phyloP scores from a whole-genome alignment of 331 rosid species.

The Telfairia occidentalis region DNA sequence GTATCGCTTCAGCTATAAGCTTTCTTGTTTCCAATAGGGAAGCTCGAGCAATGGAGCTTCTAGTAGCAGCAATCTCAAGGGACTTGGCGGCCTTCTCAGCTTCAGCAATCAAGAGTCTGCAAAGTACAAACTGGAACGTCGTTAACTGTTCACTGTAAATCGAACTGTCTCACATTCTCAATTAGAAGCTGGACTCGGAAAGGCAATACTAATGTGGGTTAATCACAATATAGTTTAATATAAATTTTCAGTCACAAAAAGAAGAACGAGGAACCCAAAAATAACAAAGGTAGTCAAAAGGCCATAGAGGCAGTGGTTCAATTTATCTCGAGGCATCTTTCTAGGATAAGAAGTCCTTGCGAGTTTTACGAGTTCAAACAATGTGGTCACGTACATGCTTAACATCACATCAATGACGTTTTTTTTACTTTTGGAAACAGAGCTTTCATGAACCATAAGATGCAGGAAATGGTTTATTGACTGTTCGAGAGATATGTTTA shows the following conservation, averaged over 20 bases:
- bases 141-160: background rate
- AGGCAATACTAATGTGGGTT: background rate
- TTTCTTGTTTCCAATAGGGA: conserved; percentile 75
- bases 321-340: background rate
- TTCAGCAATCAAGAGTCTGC: conserved; percentile 80
- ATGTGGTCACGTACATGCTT: background rate
- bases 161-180: background rate
- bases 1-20: conserved; percentile 85
- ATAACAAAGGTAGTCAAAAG: background rate
- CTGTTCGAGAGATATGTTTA: background rate
- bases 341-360: background rate
- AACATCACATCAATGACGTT: background rate
- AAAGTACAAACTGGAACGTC: background rate
- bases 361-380: background rate
- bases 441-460: background rate
- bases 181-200: background rate
- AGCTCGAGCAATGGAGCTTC: conserved; percentile 66
- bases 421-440: background rate
- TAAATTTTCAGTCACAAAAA: background rate
- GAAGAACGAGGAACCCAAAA: background rate
- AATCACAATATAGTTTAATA: background rate
- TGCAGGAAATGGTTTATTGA: background rate
- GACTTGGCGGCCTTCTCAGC: conserved; percentile 92
- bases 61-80: conserved; percentile 73
- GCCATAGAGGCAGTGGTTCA: background rate